Conservation (phyloP, 169 alveolate genomes). For the Plasmodium relictum region DNA sequence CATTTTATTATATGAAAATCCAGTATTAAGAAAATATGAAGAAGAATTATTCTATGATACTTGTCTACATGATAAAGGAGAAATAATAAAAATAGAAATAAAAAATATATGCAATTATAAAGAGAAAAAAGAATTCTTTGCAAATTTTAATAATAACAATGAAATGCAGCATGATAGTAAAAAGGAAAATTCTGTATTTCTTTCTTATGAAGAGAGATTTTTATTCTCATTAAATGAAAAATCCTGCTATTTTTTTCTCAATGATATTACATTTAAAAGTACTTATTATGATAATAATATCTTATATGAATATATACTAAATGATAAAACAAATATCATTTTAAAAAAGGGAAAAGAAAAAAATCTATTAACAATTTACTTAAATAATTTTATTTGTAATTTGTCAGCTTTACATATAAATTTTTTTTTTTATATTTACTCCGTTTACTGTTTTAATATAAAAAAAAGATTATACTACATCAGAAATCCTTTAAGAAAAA, state of each 20-base stretch:
- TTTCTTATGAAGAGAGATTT: background rate
- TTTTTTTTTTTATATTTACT: conserved; percentile 15
- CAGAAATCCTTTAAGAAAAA: conserved; percentile 15
- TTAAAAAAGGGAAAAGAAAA: background rate
- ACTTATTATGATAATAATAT: conserved; percentile 18
- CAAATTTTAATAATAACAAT: background rate
- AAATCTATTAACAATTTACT: conserved; percentile 3
- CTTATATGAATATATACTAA: conserved; percentile 25
- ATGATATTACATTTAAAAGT: conserved; percentile 15
- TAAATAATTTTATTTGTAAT: conserved; percentile 6
- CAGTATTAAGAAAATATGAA: background rate
- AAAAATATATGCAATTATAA: conserved; percentile 18
- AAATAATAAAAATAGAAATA: conserved; percentile 40
- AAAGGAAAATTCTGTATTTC: background rate
- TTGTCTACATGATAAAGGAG: conserved; percentile 15
- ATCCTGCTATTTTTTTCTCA: background rate
- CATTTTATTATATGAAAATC: background rate
- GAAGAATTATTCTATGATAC: conserved; percentile 24
- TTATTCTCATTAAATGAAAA: background rate
- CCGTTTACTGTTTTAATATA: background rate
- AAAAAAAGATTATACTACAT: background rate
- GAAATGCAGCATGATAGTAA: background rate
- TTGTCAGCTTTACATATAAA: conserved; percentile 24
- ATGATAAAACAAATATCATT: conserved; percentile 26
- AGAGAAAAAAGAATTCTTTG: background rate